These are phyloP conservation scores for Tolypocladium album DNA, from an alignment of 2,329 filamentous ascomycete genomes.

Conservation along the genomic window DNA sequence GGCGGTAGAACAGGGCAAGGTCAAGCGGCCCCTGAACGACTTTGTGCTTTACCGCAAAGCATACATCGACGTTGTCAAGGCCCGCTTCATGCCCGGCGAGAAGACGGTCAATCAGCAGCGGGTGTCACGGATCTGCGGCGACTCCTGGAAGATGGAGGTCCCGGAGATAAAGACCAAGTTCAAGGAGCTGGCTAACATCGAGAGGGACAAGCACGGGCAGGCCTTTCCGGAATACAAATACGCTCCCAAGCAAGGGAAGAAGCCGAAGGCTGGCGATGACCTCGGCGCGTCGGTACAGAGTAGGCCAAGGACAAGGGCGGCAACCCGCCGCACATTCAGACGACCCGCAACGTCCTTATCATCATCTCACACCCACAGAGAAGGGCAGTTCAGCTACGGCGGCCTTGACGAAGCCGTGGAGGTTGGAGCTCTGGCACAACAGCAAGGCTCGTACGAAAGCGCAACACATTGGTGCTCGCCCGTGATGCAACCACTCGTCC, in stretches of 20 bases:
- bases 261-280: conserved; percentile 10
- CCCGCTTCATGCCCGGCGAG: neutral
- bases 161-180: conserved; percentile 63
- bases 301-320: neutral
- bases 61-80: conserved; percentile 30
- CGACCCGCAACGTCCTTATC: neutral
- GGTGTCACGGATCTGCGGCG: conserved; percentile 77
- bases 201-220: conserved; percentile 72
- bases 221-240: conserved; percentile 94
- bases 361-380: neutral
- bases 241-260: conserved; percentile 61
- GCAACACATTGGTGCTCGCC: neutral
- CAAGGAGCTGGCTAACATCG: conserved; percentile 66
- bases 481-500: neutral
- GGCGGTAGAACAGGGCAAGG: conserved; percentile 60
- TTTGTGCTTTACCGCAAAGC: conserved; percentile 97
- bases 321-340: neutral
- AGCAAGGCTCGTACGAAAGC: neutral
- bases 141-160: conserved; percentile 73
- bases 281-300: neutral
- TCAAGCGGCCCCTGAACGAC: conserved; percentile 91
- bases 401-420: neutral
- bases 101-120: conserved; percentile 86
- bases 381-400: neutral
- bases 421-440: neutral